These are phyloP conservation scores for Coemansia sp. DNA, from an alignment of 192 early-diverging fungal species.

Conservation along the genomic window DNA sequence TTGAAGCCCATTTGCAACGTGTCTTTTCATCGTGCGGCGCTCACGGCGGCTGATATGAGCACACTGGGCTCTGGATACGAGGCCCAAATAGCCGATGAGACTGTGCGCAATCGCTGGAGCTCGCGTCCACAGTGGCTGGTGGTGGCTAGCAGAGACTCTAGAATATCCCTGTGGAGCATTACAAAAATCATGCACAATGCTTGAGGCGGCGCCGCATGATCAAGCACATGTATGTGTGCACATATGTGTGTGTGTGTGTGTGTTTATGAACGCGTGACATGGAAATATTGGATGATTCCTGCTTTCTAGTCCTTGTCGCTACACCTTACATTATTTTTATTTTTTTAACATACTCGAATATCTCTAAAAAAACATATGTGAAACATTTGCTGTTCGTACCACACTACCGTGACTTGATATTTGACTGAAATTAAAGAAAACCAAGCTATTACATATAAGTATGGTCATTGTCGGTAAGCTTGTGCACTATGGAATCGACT, in stretches of 20 bases:
- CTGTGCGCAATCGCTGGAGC: slow-evolving; percentile 35
- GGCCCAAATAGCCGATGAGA: slow-evolving; percentile 10
- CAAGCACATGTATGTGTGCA: background rate
- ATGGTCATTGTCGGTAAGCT: slow-evolving; percentile 25
- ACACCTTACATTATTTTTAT: background rate
- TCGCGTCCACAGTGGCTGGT: slow-evolving; percentile 40
- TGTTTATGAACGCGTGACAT: too few species aligned
- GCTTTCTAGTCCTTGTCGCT: background rate
- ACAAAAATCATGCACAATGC: too few species aligned
- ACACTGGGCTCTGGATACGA: slow-evolving; percentile 9
- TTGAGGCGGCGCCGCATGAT: too few species aligned
- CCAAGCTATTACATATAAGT: background rate
- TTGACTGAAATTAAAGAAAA: too few species aligned
- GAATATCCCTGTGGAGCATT: slow-evolving; percentile 42
- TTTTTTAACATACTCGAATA: background rate
- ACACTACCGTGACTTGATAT: too few species aligned
- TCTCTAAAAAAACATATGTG: too few species aligned
- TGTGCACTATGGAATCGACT: slow-evolving; percentile 23
- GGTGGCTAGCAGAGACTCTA: slow-evolving; percentile 33
- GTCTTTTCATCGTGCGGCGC: slow-evolving; percentile 31
- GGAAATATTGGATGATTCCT: too few species aligned
- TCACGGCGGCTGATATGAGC: slow-evolving; percentile 37
- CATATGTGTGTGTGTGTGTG: background rate
- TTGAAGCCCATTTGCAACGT: slow-evolving; percentile 8
- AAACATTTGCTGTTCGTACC: too few species aligned